phyloP scores from a whole-genome alignment of 1,284 basidiomycete genomes.

The Dichomitus squalens region DNA sequence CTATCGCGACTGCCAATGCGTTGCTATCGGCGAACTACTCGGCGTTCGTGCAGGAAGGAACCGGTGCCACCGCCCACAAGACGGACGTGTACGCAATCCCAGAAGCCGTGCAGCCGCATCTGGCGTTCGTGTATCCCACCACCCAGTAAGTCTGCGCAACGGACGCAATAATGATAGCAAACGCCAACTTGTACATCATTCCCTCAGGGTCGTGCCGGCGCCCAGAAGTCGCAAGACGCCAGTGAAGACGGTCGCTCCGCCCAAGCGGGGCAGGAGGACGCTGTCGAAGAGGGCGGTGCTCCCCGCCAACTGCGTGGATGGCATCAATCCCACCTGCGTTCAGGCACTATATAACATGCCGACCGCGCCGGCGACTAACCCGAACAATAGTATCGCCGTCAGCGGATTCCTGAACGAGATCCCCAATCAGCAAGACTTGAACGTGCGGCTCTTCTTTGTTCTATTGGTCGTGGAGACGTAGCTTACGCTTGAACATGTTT shows the following conservation, averaged over 20 bases:
- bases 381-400: constrained; percentile 51
- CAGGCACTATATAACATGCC: constrained; percentile 50
- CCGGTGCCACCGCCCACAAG: constrained; percentile 31
- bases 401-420: constrained; percentile 56
- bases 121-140: constrained; percentile 42
- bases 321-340: constrained; percentile 56
- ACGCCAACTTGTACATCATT: background rate
- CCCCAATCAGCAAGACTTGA: constrained; percentile 50
- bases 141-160: constrained; percentile 20
- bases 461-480: background rate
- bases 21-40: constrained; percentile 39
- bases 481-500: background rate
- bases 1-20: constrained; percentile 36
- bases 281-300: constrained; percentile 3
- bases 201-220: background rate
- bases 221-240: background rate
- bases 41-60: constrained; percentile 35
- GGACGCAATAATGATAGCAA: too few species aligned
- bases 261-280: constrained; percentile 1
- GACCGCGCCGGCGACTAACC: constrained; percentile 46
- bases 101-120: constrained; percentile 32
- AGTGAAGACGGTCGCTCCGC: background rate
- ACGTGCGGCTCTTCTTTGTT: constrained; percentile 28
- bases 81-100: constrained; percentile 44
- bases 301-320: constrained; percentile 11